A percentile compares a stretch with the other conserved stretches of the same genome.
These are phyloP conservation scores for Pichia thaimueangensis DNA, from an alignment of 805 yeast species.

Conservation along the genomic window DNA sequence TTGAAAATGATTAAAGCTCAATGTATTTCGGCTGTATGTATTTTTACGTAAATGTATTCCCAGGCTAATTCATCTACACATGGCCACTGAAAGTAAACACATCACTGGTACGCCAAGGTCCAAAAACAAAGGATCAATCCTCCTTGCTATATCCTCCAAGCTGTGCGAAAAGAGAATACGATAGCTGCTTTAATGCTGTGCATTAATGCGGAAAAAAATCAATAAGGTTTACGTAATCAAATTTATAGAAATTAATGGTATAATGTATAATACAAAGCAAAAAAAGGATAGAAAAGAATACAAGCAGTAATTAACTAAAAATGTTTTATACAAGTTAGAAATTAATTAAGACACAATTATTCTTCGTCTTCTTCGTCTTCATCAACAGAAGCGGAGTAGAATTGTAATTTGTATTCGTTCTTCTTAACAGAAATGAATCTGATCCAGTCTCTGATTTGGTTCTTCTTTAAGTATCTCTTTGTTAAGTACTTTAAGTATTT, in stretches of 20 bases:
- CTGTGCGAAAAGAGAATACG: no score
- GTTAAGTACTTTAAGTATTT: slow-evolving; percentile 99
- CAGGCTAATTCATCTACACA: no score
- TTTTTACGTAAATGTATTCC: no score
- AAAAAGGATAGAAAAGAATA: slow-evolving; percentile 7
- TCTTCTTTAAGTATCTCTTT: slow-evolving; percentile 99
- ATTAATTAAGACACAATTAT: slow-evolving; percentile 36
- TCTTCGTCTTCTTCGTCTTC: slow-evolving; percentile 79
- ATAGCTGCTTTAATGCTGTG: no score
- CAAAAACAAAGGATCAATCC: no score
- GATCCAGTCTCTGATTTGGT: slow-evolving; percentile 99
- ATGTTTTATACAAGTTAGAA: slow-evolving; percentile 1
- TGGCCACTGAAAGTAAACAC: no score
- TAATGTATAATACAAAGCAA: not conserved
- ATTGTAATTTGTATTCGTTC: slow-evolving; percentile 94
- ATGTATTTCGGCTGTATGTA: no score
- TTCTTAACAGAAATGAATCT: slow-evolving; percentile 95
- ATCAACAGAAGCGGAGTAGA: slow-evolving; percentile 95
- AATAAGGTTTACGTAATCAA: slow-evolving; percentile 2
- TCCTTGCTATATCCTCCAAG: no score
- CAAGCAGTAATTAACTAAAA: slow-evolving; percentile 6
- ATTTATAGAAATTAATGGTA: no score
- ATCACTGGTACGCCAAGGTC: no score
- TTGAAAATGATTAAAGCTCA: no score
- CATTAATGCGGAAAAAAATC: no score